phyloP scores from a whole-genome alignment of 345 rosid species.

The Syzygium aqueum region DNA sequence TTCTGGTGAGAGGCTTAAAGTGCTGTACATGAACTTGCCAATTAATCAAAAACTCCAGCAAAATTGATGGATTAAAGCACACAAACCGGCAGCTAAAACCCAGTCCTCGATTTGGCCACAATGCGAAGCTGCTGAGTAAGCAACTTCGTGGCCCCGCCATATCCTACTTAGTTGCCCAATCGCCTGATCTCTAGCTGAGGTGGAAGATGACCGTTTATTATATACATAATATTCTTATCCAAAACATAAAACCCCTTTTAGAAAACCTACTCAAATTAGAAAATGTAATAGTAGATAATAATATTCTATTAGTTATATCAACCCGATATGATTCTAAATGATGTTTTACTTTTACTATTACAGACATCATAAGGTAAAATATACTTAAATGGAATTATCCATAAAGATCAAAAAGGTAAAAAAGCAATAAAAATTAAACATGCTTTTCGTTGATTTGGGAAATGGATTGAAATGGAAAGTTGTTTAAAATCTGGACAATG shows the following conservation, averaged over 20 bases:
- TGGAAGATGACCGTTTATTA: neutral
- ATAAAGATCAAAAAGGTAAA: neutral
- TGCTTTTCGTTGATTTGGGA: no score
- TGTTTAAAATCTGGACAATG: no score
- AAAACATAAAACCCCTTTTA: no score
- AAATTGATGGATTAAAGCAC: neutral
- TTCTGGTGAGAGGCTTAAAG: neutral
- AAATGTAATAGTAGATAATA: no score
- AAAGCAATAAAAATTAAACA: no score
- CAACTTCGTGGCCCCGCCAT: neutral
- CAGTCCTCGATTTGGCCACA: neutral
- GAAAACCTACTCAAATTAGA: no score
- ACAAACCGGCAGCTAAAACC: fast-evolving
- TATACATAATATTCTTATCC: no score
- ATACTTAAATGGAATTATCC: no score
- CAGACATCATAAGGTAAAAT: neutral
- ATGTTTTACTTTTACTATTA: neutral
- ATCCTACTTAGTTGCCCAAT: neutral
- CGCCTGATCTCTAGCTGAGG: fast-evolving
- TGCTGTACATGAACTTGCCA: neutral
- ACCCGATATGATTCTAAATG: no score
- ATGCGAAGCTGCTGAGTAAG: fast-evolving
- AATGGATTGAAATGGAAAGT: no score
- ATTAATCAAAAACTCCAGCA: neutral
- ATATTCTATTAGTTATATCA: no score